phyloP scores from a whole-genome alignment of 2,329 filamentous ascomycete genomes.

The Scleromitrula shiraiana region DNA sequence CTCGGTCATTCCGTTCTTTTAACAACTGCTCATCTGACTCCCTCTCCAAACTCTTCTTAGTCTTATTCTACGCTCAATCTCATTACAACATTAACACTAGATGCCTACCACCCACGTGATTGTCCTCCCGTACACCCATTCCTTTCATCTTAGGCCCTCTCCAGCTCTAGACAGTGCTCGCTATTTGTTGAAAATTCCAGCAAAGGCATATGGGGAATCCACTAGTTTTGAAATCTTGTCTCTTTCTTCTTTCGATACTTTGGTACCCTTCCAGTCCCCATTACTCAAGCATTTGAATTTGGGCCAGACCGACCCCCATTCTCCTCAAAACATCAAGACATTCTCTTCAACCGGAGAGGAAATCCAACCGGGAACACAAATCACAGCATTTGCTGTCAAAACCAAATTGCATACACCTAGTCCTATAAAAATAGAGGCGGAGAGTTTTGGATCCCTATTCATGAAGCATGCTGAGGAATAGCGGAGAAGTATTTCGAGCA shows the following conservation, averaged over 20 bases:
- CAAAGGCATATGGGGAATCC: not conserved
- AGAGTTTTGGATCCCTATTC: not conserved
- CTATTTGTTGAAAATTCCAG: not conserved
- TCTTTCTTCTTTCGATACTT: not conserved
- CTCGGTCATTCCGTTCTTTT: not conserved
- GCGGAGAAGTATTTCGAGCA: not conserved
- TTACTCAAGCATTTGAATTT: not conserved
- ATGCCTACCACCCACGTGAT: not conserved
- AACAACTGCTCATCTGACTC: not conserved
- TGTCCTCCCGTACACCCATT: not conserved
- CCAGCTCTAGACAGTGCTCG: not conserved
- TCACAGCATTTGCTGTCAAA: not conserved
- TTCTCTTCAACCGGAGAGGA: not conserved
- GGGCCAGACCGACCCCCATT: not conserved
- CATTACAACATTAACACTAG: too few relatives aligned
- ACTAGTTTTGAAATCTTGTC: not conserved
- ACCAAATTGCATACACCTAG: not conserved
- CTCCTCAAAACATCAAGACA: not conserved
- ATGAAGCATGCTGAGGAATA: not conserved
- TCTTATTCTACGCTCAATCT: not conserved
- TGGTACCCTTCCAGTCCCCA: not conserved
- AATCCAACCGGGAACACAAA: not conserved
- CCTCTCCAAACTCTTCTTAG: not conserved
- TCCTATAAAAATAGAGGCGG: not conserved
- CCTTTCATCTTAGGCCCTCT: not conserved